These are phyloP conservation scores for Vigna unguiculata DNA, from an alignment of 306 rosid species.

Conservation along the genomic window DNA sequence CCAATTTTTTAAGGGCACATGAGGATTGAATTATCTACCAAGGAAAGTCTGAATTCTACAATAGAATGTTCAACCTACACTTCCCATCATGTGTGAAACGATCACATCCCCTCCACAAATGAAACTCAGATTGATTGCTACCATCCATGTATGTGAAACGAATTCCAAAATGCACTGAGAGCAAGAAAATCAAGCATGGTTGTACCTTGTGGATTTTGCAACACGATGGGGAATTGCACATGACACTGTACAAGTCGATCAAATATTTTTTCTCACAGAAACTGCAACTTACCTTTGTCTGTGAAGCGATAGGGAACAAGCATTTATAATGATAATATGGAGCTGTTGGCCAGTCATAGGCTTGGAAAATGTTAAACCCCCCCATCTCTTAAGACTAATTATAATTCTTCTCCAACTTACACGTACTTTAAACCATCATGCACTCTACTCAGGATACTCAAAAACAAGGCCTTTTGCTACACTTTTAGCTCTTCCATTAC, in stretches of 20 bases:
- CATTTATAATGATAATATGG: not conserved
- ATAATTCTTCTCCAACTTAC: slow-evolving; percentile 14
- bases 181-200: not conserved
- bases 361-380: slow-evolving; percentile 16
- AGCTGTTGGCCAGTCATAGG: slow-evolving; percentile 4
- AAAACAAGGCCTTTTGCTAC: slow-evolving; percentile 94
- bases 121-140: slow-evolving; percentile 12
- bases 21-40: not conserved
- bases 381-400: slow-evolving; percentile 7
- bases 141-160: not conserved
- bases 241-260: not conserved
- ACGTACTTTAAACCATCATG: slow-evolving; percentile 23
- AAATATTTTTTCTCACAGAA: not conserved
- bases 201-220: slow-evolving; percentile 8
- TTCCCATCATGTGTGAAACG: not conserved
- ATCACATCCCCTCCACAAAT: slow-evolving; percentile 16
- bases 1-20: not conserved
- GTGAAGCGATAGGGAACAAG: not conserved
- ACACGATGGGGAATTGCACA: not conserved
- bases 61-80: slow-evolving; percentile 9
- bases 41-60: not conserved
- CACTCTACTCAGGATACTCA: slow-evolving; percentile 66
- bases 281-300: slow-evolving; percentile 12
- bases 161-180: not conserved
- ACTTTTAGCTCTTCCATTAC: slow-evolving; percentile 90